Evolutionary conservation across 2,329 filamentous ascomycete species (phyloP), one percentile per base, ranked within the genome.

Genomic region (Fonsecaea erecta): DNA sequence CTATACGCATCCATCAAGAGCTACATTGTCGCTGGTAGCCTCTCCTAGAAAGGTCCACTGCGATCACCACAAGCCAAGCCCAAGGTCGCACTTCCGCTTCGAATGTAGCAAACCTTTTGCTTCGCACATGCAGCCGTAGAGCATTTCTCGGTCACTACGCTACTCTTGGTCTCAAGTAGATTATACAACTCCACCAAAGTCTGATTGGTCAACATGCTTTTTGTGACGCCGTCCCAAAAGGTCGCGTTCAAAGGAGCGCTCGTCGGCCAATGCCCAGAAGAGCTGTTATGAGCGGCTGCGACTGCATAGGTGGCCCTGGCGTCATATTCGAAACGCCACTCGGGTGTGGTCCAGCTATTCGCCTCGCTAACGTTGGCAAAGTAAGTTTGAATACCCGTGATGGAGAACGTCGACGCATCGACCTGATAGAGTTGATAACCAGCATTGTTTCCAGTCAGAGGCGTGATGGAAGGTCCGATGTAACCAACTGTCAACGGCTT

Each of bases 161-260:
- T 60, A 37, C 40, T 60, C 43, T 52, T 37, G 2, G 43, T 60
- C 11, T 52, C 43, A 16, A 48, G 34, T 14, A 60, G 21, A 14
- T 35, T 37, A 18, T 60, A 59, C 43, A 37, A 16, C n/a, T 52
- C 30, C 30, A 60, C 56, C 18, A 35, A 14, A n/a, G 30, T 37
- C 43, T 60, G 56, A 52, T 52, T 37, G 21, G 11, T 48, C 56
- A 60, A 35, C 56, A 60, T 35, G 28, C 37, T 58, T 26, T 30
- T 48, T 11, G 37, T 58, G 26, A 59, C 40, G 12, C 26, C 43
- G 43, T 60, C 26, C 56, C 56, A 52, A 28, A 37, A 52, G 9
- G 18, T 52, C 18, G 56, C 56, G 32, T 59, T 59, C 32, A 51
- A n/a, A 2, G 40, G 37, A 18, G 37, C 40, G 14, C 30, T 12